Evolutionary conservation across 1,139 yeast genomes (phyloP).

Genomic region (Candida albicans): DNA sequence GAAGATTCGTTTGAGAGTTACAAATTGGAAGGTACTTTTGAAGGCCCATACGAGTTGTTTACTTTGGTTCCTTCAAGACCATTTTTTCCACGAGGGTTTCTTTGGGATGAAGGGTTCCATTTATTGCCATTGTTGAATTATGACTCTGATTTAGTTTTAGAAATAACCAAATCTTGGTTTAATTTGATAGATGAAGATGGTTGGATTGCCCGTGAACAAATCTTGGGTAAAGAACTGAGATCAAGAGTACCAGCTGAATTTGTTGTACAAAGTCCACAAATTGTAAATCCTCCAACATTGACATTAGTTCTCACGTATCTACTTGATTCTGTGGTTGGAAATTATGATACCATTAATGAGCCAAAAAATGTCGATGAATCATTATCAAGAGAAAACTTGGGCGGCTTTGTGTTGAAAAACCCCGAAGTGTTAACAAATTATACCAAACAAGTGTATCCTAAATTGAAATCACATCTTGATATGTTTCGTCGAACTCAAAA

Average conservation of each 20-base stretch:
- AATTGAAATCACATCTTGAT: constrained; percentile 71
- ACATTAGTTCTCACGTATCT: constrained; percentile 76
- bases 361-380: constrained; percentile 22
- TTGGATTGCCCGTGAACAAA: constrained; percentile 96
- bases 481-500: constrained; percentile 84
- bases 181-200: constrained; percentile 83
- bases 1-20: constrained; percentile 63
- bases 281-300: constrained; percentile 95
- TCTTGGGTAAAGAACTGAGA: constrained; percentile 88
- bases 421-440: constrained; percentile 64
- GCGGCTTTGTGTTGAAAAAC: constrained; percentile 55
- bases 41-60: constrained; percentile 73
- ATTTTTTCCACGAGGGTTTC: constrained; percentile 93
- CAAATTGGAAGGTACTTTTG: constrained; percentile 51
- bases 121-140: constrained; percentile 77
- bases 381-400: constrained; percentile 24
- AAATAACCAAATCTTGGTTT: constrained; percentile 87
- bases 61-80: constrained; percentile 91
- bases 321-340: constrained; percentile 39
- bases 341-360: constrained; percentile 22
- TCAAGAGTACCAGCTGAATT: constrained; percentile 87
- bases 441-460: constrained; percentile 71
- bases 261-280: constrained; percentile 80
- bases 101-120: constrained; percentile 99
- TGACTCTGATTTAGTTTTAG: constrained; percentile 82